Conservation (phyloP, 805 yeast species). For the Metschnikowia cerradonensis region DNA sequence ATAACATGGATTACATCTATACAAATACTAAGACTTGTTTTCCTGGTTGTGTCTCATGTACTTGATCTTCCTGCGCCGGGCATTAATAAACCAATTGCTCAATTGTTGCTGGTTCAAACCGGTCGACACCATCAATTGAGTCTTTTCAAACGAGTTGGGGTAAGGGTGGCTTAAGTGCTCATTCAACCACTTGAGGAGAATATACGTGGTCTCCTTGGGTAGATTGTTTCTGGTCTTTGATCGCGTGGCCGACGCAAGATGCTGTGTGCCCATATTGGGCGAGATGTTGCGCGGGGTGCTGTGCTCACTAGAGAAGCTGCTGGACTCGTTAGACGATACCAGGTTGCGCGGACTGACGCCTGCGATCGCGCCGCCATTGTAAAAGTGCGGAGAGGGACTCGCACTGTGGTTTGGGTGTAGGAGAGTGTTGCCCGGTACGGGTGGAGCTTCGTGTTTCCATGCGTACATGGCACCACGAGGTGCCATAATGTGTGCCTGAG, state of each 20-base stretch:
- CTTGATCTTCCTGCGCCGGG: conserved; percentile 70
- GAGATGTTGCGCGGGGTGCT: neutral
- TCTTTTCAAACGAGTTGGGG: conserved; percentile 77
- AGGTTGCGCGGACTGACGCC: neutral
- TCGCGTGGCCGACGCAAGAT: neutral
- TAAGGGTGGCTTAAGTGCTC: conserved; percentile 77
- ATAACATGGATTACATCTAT: neutral
- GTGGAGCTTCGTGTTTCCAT: conserved; percentile 2
- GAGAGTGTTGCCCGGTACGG: neutral
- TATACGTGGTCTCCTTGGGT: conserved; percentile 73
- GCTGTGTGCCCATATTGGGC: neutral
- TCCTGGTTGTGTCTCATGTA: conserved; percentile 38
- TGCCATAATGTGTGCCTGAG: conserved; percentile 2
- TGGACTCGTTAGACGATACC: neutral
- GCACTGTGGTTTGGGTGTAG: conserved; percentile 3
- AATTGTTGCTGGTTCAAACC: conserved; percentile 79
- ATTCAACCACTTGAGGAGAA: conserved; percentile 67
- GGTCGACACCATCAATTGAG: conserved; percentile 61
- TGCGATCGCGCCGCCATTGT: neutral
- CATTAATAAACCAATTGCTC: conserved; percentile 86
- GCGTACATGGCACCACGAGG: conserved; percentile 2
- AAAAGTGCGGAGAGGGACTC: conserved; percentile 13
- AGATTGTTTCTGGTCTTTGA: conserved; percentile 58
- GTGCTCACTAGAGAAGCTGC: neutral
- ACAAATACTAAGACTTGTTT: neutral